Conservation (phyloP, 352 stramenopile genomes). For the Plasmopara muralis region DNA sequence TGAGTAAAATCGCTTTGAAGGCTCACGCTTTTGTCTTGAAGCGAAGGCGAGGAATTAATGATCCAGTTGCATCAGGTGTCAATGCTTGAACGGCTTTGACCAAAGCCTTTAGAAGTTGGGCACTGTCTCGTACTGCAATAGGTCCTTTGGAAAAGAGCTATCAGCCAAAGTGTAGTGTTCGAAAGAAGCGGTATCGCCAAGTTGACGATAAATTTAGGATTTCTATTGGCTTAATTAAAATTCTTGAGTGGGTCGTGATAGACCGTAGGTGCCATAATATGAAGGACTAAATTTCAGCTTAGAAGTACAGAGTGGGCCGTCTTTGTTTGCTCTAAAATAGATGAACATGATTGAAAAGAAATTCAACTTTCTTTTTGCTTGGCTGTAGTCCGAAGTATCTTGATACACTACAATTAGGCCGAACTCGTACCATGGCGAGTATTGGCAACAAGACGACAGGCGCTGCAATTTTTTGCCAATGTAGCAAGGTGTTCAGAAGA, state of each 20-base stretch:
- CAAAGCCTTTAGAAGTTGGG: neutral
- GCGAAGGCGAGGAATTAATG: conserved; percentile 1
- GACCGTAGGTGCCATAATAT: conserved; percentile 7
- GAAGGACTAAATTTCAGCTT: neutral
- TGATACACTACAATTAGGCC: too few species aligned
- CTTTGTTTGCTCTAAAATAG: too few species aligned
- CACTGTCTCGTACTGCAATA: neutral
- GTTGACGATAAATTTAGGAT: conserved; percentile 2
- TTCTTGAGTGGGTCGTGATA: conserved; percentile 6
- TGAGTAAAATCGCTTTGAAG: too few species aligned
- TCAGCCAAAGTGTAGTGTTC: neutral
- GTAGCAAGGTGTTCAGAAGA: too few species aligned
- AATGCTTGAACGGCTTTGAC: neutral
- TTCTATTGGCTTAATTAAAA: neutral
- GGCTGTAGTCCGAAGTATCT: too few species aligned
- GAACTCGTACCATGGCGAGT: too few species aligned
- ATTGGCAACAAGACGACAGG: too few species aligned
- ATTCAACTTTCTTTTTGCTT: too few species aligned
- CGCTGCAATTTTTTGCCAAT: too few species aligned
- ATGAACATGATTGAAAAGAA: too few species aligned
- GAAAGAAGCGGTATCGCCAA: conserved; percentile 1
- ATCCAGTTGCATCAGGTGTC: neutral
- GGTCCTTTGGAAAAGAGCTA: neutral
- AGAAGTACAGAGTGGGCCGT: neutral
- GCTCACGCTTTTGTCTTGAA: too few species aligned